Evolutionary conservation across 495 filamentous ascomycete genomes (phyloP).

Genomic region (Xylaria bambusicola): DNA sequence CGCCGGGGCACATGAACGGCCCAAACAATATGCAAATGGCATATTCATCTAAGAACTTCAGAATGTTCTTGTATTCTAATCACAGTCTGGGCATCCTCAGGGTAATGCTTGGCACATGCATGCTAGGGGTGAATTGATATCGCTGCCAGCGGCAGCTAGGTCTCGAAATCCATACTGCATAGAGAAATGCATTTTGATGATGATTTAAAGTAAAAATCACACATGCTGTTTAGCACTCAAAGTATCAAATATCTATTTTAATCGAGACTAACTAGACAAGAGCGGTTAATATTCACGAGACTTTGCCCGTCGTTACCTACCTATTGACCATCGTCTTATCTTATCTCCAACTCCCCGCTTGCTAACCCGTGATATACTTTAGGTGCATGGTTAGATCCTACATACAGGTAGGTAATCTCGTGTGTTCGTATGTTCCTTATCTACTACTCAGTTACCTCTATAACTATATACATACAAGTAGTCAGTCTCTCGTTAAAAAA

Average conservation of each 20-base stretch:
- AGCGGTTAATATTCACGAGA: not conserved
- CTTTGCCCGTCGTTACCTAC: no score
- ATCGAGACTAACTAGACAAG: not conserved
- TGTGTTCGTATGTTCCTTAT: not conserved
- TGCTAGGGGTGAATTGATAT: no score
- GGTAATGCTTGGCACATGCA: not conserved
- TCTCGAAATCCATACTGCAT: not conserved
- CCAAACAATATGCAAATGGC: conserved; percentile 15
- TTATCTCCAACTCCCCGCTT: conserved; percentile 10
- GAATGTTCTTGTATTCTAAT: not conserved
- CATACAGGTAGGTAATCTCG: not conserved
- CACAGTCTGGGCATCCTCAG: no score
- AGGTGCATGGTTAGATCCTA: conserved; percentile 1
- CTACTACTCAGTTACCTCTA: no score
- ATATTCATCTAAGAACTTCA: not conserved
- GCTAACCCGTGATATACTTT: not conserved
- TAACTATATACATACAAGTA: no score
- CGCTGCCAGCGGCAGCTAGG: not conserved
- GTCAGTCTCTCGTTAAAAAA: no score
- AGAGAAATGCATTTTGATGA: not conserved
- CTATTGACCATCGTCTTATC: conserved; percentile 6
- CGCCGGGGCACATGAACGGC: conserved; percentile 32
- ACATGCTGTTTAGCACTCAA: not conserved
- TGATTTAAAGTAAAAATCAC: no score
- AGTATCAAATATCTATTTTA: no score